Evolutionary conservation across 371 early-diverging fungal species (phyloP).

Genomic region (Circinella minor): DNA sequence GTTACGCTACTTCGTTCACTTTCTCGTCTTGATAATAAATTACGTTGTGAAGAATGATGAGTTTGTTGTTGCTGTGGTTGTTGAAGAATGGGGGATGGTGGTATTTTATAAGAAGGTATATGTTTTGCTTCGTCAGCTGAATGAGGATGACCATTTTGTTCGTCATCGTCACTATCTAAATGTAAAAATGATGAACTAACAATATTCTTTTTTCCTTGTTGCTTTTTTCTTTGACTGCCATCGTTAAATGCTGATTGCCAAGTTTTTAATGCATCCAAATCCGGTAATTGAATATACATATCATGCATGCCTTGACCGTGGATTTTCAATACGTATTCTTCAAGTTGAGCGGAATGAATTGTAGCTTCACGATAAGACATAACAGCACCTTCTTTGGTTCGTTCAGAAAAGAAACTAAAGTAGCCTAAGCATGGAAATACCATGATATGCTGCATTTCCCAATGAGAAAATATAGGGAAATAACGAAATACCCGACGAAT

Average conservation of each 20-base stretch:
- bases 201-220: background rate
- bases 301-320: conserved; percentile 54
- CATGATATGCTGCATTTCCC: conserved; percentile 65
- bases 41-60: conserved; percentile 11
- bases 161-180: conserved; percentile 1
- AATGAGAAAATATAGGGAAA: conserved; percentile 56
- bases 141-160: background rate
- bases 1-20: conserved; percentile 21
- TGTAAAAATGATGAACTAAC: conserved; percentile 4
- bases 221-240: background rate
- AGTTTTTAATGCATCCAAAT: conserved; percentile 45
- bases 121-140: background rate
- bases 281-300: conserved; percentile 57
- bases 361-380: conserved; percentile 52
- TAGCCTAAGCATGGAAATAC: conserved; percentile 60
- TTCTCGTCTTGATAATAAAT: conserved; percentile 8
- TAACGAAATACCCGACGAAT: conserved; percentile 57
- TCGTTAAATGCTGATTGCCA: conserved; percentile 51
- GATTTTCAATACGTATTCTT: conserved; percentile 58
- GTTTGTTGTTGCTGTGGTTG: background rate
- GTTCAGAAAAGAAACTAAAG: conserved; percentile 58
- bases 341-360: conserved; percentile 48
- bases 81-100: background rate
- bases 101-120: background rate
- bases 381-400: conserved; percentile 50